Percentiles rank a stretch among this genome's conserved stretches.
Evolutionary conservation across 306 rosid species (phyloP).

Genomic region (Vachellia pachyceras): DNA sequence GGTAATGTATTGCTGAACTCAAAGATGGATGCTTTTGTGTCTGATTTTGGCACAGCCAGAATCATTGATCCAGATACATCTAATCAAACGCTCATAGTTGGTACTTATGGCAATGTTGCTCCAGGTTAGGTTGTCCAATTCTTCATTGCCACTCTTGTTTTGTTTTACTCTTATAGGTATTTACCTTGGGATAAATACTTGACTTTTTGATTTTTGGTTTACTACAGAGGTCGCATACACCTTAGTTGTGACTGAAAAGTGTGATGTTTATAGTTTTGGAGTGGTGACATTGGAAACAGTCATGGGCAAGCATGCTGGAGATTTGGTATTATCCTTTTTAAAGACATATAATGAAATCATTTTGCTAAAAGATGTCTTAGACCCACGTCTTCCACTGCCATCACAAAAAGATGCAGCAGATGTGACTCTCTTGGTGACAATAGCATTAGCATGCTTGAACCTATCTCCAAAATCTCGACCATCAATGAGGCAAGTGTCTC

Average conservation of each 20-base stretch:
- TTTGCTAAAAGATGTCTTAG: too few relatives aligned
- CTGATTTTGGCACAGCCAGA: not conserved
- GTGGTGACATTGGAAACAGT: not conserved
- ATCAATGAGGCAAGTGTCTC: too few relatives aligned
- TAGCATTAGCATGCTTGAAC: too few relatives aligned
- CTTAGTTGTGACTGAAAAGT: not conserved
- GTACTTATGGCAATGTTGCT: conserved; percentile 1
- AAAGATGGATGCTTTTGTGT: not conserved
- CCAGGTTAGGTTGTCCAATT: not conserved
- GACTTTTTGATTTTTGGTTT: not conserved
- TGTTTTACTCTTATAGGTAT: not conserved
- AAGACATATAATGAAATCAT: too few relatives aligned
- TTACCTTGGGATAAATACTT: not conserved
- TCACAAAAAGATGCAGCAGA: too few relatives aligned
- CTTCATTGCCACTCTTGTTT: not conserved
- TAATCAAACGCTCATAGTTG: not conserved
- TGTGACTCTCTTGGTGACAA: too few relatives aligned
- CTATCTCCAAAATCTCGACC: too few relatives aligned
- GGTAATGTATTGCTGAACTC: not conserved
- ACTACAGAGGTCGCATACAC: not conserved
- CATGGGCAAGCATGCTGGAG: too few relatives aligned
- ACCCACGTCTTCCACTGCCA: too few relatives aligned
- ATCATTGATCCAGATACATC: not conserved
- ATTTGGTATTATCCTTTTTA: too few relatives aligned
- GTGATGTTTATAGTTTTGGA: conserved; percentile 4